A percentile compares a stretch with the other conserved stretches of the same genome.
These are phyloP conservation scores for Cercospora citrullina DNA, from an alignment of 2,329 filamentous ascomycete species.

Conservation along the genomic window DNA sequence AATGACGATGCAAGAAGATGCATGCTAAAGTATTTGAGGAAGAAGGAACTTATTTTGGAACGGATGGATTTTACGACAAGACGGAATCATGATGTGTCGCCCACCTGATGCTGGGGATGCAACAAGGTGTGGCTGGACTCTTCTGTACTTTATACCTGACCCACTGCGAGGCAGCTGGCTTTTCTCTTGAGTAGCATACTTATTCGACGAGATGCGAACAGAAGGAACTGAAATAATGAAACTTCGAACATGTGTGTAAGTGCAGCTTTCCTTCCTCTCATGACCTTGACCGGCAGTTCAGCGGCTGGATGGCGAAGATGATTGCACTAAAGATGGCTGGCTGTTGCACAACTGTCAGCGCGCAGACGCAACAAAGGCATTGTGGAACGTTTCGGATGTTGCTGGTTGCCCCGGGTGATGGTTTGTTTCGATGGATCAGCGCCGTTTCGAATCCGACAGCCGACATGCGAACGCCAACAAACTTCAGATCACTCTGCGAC, in stretches of 20 bases:
- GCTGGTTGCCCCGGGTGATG: background rate
- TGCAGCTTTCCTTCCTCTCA: background rate
- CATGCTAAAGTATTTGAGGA: background rate
- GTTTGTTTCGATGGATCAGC: background rate
- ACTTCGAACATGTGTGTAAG: background rate
- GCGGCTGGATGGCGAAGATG: background rate
- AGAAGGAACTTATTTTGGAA: background rate
- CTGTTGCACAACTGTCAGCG: background rate
- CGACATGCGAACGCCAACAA: slow-evolving; percentile 2
- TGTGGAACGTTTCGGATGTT: background rate
- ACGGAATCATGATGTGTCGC: slow-evolving; percentile 17
- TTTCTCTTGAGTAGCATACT: slow-evolving; percentile 21
- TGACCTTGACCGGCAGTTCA: background rate
- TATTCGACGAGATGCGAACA: slow-evolving; percentile 9
- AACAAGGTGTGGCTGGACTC: slow-evolving; percentile 9
- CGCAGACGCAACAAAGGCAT: background rate
- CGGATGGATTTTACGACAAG: slow-evolving; percentile 11
- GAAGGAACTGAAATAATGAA: background rate
- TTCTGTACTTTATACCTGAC: slow-evolving; percentile 16
- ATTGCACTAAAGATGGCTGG: background rate
- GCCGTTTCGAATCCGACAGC: background rate
- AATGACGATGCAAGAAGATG: slow-evolving; percentile 12
- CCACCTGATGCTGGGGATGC: slow-evolving; percentile 8
- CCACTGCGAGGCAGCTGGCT: slow-evolving; percentile 11
- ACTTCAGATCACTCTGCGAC: background rate